A percentile compares a stretch with the other conserved stretches of the same genome.
Evolutionary conservation across 2,329 filamentous ascomycete genomes (phyloP).

Genomic region (Penicillium brasilianum): DNA sequence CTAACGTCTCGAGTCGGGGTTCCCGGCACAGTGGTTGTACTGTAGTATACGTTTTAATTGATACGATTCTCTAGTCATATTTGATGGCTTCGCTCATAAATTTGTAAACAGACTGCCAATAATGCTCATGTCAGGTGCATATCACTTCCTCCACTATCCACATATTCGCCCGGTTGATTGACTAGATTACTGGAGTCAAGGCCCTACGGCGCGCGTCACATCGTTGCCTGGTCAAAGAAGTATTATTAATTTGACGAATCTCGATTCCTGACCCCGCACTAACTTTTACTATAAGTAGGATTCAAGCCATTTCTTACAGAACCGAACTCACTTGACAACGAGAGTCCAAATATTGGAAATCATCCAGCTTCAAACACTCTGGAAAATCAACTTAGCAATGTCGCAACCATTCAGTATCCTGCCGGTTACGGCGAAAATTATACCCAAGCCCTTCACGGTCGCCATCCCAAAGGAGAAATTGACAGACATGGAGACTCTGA

Average conservation of each 20-base stretch:
- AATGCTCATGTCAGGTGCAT: not conserved
- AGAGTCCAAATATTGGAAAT: not conserved
- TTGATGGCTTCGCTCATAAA: too few relatives aligned
- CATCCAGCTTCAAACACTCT: too few relatives aligned
- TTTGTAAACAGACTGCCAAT: not conserved
- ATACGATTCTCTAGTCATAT: too few relatives aligned
- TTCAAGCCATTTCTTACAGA: not conserved
- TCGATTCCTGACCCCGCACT: not conserved
- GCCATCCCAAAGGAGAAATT: slow-evolving; percentile 52
- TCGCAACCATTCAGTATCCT: slow-evolving; percentile 35
- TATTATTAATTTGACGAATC: not conserved
- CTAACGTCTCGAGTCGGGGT: not conserved
- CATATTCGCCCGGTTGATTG: too few relatives aligned
- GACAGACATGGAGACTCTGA: slow-evolving; percentile 52
- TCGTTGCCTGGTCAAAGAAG: not conserved
- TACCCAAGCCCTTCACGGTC: slow-evolving; percentile 51
- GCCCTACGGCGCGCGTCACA: not conserved
- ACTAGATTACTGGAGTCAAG: not conserved
- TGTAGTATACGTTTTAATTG: too few relatives aligned
- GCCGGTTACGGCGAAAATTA: slow-evolving; percentile 43
- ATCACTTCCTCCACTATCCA: too few relatives aligned
- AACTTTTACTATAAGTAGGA: not conserved
- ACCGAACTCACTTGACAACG: not conserved
- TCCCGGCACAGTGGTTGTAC: too few relatives aligned
- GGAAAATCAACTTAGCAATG: slow-evolving; percentile 22